phyloP scores from a whole-genome alignment of 2,329 filamentous ascomycete species.

The Apiospora marii region DNA sequence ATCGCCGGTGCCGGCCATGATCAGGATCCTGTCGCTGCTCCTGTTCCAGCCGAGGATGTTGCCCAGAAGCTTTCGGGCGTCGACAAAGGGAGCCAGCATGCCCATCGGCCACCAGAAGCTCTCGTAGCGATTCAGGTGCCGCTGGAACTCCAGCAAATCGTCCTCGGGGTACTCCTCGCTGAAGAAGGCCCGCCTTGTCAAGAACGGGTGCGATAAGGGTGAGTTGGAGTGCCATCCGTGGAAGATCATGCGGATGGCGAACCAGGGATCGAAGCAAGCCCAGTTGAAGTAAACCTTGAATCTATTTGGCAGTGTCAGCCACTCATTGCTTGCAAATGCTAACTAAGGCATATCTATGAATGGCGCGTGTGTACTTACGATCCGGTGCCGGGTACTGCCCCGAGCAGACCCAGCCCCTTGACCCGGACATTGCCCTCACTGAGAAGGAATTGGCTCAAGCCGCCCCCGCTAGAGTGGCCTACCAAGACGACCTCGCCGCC shows the following conservation, averaged over 20 bases:
- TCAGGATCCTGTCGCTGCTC: constrained; percentile 44
- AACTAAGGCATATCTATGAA: too few species aligned
- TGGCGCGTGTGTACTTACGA: constrained; percentile 45
- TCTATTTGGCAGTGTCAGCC: constrained; percentile 34
- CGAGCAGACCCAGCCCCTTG: constrained; percentile 55
- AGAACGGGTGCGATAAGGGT: constrained; percentile 56
- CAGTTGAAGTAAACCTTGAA: constrained; percentile 54
- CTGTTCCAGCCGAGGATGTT: constrained; percentile 43
- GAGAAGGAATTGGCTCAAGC: constrained; percentile 57
- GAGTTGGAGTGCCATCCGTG: constrained; percentile 60
- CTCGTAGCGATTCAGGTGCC: constrained; percentile 56
- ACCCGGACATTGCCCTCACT: constrained; percentile 49
- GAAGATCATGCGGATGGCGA: constrained; percentile 53
- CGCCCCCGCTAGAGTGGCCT: constrained; percentile 61
- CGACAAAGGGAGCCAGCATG: constrained; percentile 54
- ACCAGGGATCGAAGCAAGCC: constrained; percentile 56
- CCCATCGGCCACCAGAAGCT: constrained; percentile 60
- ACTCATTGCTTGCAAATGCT: neutral
- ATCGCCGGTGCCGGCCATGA: constrained; percentile 50
- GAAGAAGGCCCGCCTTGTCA: constrained; percentile 61
- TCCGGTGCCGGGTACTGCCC: constrained; percentile 56
- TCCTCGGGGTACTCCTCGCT: constrained; percentile 49
- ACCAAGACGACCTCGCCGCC: constrained; percentile 50
- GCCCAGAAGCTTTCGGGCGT: constrained; percentile 48
- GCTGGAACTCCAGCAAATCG: constrained; percentile 52